phyloP scores from a whole-genome alignment of 768 basidiomycete species.

The Rickenella mellea region DNA sequence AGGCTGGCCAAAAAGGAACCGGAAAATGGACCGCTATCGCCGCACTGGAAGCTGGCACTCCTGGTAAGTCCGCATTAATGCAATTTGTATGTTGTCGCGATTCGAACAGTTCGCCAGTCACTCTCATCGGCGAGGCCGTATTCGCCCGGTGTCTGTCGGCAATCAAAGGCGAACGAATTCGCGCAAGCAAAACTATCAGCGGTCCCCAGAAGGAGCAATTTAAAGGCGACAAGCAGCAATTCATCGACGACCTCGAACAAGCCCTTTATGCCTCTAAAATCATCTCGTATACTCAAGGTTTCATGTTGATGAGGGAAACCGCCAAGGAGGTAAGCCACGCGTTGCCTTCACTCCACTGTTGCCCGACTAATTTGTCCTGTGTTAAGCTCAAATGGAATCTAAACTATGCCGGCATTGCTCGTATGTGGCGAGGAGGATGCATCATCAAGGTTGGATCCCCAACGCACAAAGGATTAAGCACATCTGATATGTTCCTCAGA shows the following conservation, averaged over 20 bases:
- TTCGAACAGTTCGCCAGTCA: constrained; percentile 45
- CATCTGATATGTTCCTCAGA: constrained; percentile 31
- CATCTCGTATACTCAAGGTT: constrained; percentile 98
- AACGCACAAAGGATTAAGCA: constrained; percentile 2
- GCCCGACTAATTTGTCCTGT: background rate
- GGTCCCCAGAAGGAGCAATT: constrained; percentile 91
- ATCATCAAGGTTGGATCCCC: constrained; percentile 99
- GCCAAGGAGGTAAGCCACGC: constrained; percentile 67
- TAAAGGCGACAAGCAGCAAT: constrained; percentile 96
- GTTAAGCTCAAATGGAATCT: constrained; percentile 73
- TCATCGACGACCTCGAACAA: constrained; percentile 98
- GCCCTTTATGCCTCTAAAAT: constrained; percentile 99
- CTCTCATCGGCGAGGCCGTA: constrained; percentile 97
- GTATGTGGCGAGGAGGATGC: constrained; percentile 99
- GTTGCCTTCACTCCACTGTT: background rate
- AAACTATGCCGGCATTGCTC: constrained; percentile 96
- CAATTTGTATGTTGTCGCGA: constrained; percentile 5
- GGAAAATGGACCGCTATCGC: constrained; percentile 99
- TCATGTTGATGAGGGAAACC: constrained; percentile 98
- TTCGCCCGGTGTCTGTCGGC: constrained; percentile 97
- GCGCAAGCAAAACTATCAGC: constrained; percentile 83
- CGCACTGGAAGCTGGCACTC: constrained; percentile 85
- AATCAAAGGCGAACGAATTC: constrained; percentile 90
- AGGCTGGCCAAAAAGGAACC: constrained; percentile 98
- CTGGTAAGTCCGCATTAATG: constrained; percentile 39